Percentiles rank a stretch among this genome's conserved stretches.
Evolutionary conservation across 208 protist genomes (phyloP).

Genomic region (Trypanosoma boissoni): DNA sequence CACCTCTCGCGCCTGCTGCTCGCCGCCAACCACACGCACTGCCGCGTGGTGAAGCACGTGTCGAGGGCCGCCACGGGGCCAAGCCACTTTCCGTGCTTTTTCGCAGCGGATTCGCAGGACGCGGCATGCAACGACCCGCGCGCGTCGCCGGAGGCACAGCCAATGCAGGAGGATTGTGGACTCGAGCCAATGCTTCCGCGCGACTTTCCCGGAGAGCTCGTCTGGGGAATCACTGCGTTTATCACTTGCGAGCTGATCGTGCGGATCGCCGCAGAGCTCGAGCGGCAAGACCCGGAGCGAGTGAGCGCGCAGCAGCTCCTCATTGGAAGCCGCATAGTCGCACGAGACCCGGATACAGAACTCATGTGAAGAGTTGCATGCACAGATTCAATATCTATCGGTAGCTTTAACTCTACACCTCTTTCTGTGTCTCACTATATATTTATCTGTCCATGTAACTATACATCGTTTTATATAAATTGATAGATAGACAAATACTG

Average conservation of each 20-base stretch:
- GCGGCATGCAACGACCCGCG: slow-evolving; percentile 19
- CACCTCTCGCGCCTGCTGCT: slow-evolving; percentile 66
- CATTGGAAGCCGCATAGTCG: slow-evolving; percentile 32
- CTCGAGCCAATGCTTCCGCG: slow-evolving; percentile 48
- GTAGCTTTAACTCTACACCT: too few relatives aligned
- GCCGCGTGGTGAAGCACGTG: slow-evolving; percentile 47
- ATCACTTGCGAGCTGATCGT: slow-evolving; percentile 69
- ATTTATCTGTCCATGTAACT: too few relatives aligned
- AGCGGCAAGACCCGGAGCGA: slow-evolving; percentile 16
- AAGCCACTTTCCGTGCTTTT: slow-evolving; percentile 82
- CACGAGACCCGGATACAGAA: slow-evolving; percentile 35
- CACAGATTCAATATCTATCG: too few relatives aligned
- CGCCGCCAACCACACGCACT: slow-evolving; percentile 45
- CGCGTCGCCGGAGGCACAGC: slow-evolving; percentile 19
- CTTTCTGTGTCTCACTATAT: too few relatives aligned
- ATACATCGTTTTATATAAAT: too few relatives aligned
- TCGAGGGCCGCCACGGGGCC: slow-evolving; percentile 28
- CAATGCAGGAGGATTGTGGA: slow-evolving; percentile 38
- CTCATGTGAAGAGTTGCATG: too few relatives aligned
- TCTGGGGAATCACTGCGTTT: slow-evolving; percentile 83
- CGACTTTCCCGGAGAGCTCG: slow-evolving; percentile 77
- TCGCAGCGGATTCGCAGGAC: slow-evolving; percentile 47
- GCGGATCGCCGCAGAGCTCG: slow-evolving; percentile 39
- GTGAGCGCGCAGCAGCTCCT: slow-evolving; percentile 21
- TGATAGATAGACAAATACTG: too few relatives aligned